Conservation (phyloP, 2,329 filamentous ascomycete genomes). For the Thelonectria discophora region DNA sequence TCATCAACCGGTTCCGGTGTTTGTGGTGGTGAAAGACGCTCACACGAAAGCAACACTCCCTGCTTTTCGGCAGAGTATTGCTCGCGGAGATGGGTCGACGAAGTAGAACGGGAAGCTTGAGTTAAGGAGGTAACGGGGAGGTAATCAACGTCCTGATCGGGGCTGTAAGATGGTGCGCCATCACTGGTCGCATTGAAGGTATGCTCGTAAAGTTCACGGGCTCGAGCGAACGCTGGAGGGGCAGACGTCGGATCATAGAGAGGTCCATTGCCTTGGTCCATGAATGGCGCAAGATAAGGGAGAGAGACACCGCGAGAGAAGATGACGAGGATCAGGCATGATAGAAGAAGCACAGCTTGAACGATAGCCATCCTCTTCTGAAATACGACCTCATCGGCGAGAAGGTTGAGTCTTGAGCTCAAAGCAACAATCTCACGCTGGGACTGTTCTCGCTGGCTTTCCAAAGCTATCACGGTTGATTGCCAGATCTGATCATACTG, state of each 20-base stretch:
- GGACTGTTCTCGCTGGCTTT: slow-evolving; percentile 85
- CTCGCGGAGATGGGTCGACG: slow-evolving; percentile 9
- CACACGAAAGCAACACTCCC: slow-evolving; percentile 28
- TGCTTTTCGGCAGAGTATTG: slow-evolving; percentile 25
- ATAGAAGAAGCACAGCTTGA: slow-evolving; percentile 85
- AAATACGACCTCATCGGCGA: slow-evolving; percentile 91
- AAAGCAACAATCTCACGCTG: slow-evolving; percentile 85
- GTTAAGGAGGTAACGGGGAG: slow-evolving; percentile 8
- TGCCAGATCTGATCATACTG: slow-evolving; percentile 98
- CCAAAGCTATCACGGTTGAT: slow-evolving; percentile 89
- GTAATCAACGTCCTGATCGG: slow-evolving; percentile 27
- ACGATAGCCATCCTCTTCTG: slow-evolving; percentile 93
- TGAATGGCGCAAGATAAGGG: slow-evolving; percentile 44
- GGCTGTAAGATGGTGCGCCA: slow-evolving; percentile 6
- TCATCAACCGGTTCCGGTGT: slow-evolving; percentile 36
- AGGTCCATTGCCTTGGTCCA: slow-evolving; percentile 40
- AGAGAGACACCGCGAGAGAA: slow-evolving; percentile 69
- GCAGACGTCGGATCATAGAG: slow-evolving; percentile 37
- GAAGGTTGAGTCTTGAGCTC: slow-evolving; percentile 79
- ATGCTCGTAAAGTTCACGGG: slow-evolving; percentile 26
- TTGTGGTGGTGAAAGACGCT: slow-evolving; percentile 42
- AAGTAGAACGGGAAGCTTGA: slow-evolving; percentile 6
- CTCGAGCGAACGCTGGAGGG: slow-evolving; percentile 25
- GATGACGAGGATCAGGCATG: slow-evolving; percentile 87
- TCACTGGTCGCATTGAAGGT: slow-evolving; percentile 22